These are phyloP conservation scores for Penicillium capsulatum DNA, from an alignment of 2,329 filamentous ascomycete species.

Conservation along the genomic window DNA sequence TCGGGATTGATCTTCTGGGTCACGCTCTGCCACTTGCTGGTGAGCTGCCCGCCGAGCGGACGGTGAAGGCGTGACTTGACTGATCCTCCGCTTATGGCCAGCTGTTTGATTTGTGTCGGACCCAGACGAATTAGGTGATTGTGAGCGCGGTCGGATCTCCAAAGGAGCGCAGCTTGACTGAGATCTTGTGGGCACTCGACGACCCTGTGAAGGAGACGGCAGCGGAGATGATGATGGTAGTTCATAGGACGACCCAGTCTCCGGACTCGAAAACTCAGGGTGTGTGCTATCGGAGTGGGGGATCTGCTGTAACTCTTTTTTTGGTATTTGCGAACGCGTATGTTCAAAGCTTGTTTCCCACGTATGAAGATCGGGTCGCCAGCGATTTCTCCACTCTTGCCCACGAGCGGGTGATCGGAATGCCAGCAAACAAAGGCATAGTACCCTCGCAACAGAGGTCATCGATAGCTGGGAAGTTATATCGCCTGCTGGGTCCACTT, in stretches of 20 bases:
- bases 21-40: neutral
- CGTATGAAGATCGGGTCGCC: neutral
- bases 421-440: neutral
- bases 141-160: neutral
- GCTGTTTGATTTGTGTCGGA: neutral
- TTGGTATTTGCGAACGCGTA: constrained; percentile 7
- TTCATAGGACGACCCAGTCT: constrained; percentile 12
- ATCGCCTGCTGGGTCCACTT: neutral
- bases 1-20: neutral
- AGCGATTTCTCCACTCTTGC: neutral
- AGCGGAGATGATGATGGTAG: constrained; percentile 15
- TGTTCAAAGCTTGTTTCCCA: neutral
- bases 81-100: neutral
- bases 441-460: neutral
- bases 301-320: constrained; percentile 10
- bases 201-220: constrained; percentile 2
- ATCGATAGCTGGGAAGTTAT: neutral
- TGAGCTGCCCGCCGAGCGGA: neutral
- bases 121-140: neutral
- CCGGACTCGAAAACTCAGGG: constrained; percentile 9
- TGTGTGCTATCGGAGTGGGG: constrained; percentile 10
- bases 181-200: constrained; percentile 15
- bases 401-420: neutral
- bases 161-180: neutral
- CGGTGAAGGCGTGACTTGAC: neutral